Base-by-base conservation (phyloP, 2,329 filamentous ascomycete genomes). In the Nigrograna mackinnonii region DNA sequence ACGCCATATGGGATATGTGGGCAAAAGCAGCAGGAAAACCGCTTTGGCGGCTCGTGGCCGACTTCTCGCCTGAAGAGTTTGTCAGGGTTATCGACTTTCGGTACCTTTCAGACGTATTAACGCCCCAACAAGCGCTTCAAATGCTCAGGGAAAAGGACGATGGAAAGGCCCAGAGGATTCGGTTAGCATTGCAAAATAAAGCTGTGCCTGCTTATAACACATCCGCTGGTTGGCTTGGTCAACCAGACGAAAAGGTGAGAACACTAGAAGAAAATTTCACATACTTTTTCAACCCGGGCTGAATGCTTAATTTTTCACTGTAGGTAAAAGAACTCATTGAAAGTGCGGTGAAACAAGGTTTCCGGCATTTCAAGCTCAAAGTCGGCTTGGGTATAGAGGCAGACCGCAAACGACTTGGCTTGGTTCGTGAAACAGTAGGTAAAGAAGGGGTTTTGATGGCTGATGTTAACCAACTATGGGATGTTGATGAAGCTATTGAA, bases 1-100 rank as follows among this genome's bases (percentile, higher is more conserved):
- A 96, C 67, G 91, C 90, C 13, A 78, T 95, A 58, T 96, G 91
- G 91, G 91, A 96, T 68, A 81, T 96, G n/a, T 95, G 91, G 91
- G 90, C 89, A 41, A 95, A 95, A 75, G 80, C 80, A 2, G 80
- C 94, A 22, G 78, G 81, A 52, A 95, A 96, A 76, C 91, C 91
- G 3, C 89, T 96, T 12, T 96, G 91, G 91, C 81, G 84, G 45
- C 86, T 96, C 49, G 86, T 96, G 18, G 86, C 87, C 9, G 91
- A 96, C 55, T 95, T 96, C 88, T 85, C 79, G 4, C 89, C 91
- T 1, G 87, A 94, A 70, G 86, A 96, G 73, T 83, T 95, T 39
- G 90, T 96, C 38, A 73, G 78, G 44, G 91, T 91, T 72, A 91
- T 96, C 65, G 91, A 96, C 72, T 96, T 96, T 76, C 80, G 91